These are phyloP conservation scores for Cutaneotrichosporon sp. DNA, from an alignment of 1,284 basidiomycete species.

Conservation along the genomic window DNA sequence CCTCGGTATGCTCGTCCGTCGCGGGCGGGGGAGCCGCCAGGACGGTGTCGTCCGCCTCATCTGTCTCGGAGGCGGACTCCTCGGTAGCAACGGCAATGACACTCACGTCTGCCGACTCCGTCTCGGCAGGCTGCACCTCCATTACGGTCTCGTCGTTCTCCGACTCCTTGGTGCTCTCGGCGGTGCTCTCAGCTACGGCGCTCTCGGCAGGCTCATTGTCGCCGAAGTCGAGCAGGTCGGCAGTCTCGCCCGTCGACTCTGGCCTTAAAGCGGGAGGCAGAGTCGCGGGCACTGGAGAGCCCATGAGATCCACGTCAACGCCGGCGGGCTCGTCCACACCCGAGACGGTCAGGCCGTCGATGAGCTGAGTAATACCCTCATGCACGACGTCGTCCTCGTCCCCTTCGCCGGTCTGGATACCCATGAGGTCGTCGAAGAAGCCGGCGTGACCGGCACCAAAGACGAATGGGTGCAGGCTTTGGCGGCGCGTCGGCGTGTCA, in stretches of 20 bases:
- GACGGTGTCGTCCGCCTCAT: not conserved
- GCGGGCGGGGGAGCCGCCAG: not conserved
- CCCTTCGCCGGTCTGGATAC: conserved; percentile 6
- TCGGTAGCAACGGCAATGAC: not conserved
- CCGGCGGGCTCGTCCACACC: not conserved
- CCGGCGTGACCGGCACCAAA: conserved; percentile 9
- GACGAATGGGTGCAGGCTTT: conserved; percentile 7
- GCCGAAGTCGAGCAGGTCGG: not conserved
- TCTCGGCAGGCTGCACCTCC: too few relatives aligned
- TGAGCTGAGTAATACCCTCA: conserved; percentile 3
- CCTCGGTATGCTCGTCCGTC: not conserved
- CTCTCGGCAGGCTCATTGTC: not conserved
- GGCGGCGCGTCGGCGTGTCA: conserved; percentile 14
- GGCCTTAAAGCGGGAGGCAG: not conserved
- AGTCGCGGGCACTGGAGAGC: not conserved
- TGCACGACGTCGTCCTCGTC: conserved; percentile 12
- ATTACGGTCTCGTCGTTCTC: not conserved
- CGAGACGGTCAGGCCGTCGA: conserved; percentile 3
- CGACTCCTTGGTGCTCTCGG: not conserved
- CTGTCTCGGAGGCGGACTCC: not conserved
- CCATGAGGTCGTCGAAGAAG: conserved; percentile 20
- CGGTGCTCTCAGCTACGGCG: not conserved
- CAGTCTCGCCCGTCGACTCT: not conserved
- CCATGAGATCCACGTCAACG: not conserved
- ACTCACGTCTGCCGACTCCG: not conserved